A percentile compares a stretch with the other conserved stretches of the same genome.
Evolutionary conservation across 1,284 basidiomycete genomes (phyloP).

Genomic region (Abortiporus biennis): DNA sequence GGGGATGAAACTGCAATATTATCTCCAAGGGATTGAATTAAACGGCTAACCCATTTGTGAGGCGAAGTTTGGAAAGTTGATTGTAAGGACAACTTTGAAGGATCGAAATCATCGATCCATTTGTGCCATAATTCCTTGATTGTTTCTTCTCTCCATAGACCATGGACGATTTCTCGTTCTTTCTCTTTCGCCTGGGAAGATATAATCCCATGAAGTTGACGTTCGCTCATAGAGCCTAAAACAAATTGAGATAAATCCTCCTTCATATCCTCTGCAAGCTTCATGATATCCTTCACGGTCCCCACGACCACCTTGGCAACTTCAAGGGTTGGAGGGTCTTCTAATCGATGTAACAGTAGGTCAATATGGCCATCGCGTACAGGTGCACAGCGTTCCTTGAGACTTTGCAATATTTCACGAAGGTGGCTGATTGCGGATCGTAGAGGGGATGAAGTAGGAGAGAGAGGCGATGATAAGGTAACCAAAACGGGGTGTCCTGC

Average conservation of each 20-base stretch:
- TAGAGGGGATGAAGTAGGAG: constrained; percentile 63
- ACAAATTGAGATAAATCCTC: constrained; percentile 57
- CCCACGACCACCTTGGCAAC: constrained; percentile 38
- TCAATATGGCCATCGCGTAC: constrained; percentile 51
- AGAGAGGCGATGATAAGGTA: constrained; percentile 47
- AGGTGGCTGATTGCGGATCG: constrained; percentile 45
- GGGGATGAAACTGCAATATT: constrained; percentile 40
- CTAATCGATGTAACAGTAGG: constrained; percentile 33
- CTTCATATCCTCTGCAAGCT: constrained; percentile 53
- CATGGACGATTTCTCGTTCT: constrained; percentile 46
- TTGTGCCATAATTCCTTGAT: constrained; percentile 30
- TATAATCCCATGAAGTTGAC: constrained; percentile 42
- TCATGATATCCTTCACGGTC: constrained; percentile 39
- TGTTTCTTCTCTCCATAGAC: constrained; percentile 39
- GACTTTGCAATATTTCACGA: constrained; percentile 39
- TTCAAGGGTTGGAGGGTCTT: constrained; percentile 23
- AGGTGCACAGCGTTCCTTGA: constrained; percentile 61
- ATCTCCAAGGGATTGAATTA: constrained; percentile 41
- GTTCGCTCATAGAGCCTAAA: constrained; percentile 55
- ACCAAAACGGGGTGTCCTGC: constrained; percentile 38
- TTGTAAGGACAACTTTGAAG: constrained; percentile 8
- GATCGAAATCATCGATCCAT: constrained; percentile 30
- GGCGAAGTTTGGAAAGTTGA: constrained; percentile 4
- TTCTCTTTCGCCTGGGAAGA: constrained; percentile 41
- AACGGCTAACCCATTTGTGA: constrained; percentile 37